Evolutionary conservation across 495 filamentous ascomycete species (phyloP), one percentile per base, ranked within the genome.

Genomic region (Talaromyces borbonicus): DNA sequence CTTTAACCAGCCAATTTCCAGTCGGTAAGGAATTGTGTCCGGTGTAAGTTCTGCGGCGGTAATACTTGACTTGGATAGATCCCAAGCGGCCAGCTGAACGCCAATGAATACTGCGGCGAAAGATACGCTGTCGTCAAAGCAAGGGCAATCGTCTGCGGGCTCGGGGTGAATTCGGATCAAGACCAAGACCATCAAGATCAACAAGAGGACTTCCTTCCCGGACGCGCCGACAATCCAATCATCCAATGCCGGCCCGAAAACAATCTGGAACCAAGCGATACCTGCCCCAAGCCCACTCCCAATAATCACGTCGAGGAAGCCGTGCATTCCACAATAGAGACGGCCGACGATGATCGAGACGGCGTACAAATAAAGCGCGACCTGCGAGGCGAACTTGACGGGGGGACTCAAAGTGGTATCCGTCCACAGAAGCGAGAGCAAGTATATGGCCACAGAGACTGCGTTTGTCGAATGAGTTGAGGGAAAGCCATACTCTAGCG

Each of bases 281-380:
- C 71, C 53, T 9, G 80, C 79, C 14, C 90, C 92, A 43, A 97
- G 71, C 15, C 77, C 50, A 41, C 78, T 84, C 2, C 92, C 92
- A 50, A 90, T 57, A 11, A 87, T 63, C 9, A 94, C 86, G 61
- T 98, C 92, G 31, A 95, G 68, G 64, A 98, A 92, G 27, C 92
- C 92, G 65, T 98, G 92, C 92, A 98, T 98, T 41, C 92, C 92
- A 58, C 92, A 97, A 65, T 97, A 97, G 18, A 98, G 66, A 36
- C 92, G 78, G 16, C 92, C 92, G 44, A 97, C 54, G 20, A 95
- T 71, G 51, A 98, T 95, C 18, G 90, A 95, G n/a, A 78, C 59
- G 8, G 85, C 87, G 56, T 97, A 98, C 43, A 83, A 75, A 60
- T 89, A 93, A 8, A 80, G 79, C 5, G 85, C 56, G 2, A 51